Evolutionary conservation across 441 rosid species (phyloP).

Genomic region (Erysimum pusillum): DNA sequence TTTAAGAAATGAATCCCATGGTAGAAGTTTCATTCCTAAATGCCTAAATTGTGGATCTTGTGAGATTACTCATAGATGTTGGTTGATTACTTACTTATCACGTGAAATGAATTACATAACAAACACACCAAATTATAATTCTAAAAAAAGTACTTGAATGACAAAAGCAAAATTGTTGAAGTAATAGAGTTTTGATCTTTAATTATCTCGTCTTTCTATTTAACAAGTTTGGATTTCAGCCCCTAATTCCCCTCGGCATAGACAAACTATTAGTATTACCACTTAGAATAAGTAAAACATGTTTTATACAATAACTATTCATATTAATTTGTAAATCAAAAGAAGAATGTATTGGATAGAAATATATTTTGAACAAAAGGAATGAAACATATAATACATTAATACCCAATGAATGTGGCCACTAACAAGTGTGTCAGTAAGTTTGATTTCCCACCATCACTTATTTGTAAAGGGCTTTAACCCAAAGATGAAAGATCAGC

Average conservation of each 20-base stretch:
- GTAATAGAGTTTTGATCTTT: too few species aligned
- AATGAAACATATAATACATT: constrained; percentile 2
- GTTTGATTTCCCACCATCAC: constrained; percentile 31
- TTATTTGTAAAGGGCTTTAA: constrained; percentile 19
- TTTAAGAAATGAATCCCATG: not conserved
- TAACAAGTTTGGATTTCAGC: too few species aligned
- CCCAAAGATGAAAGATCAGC: too few species aligned
- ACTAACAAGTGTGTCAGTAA: constrained; percentile 38
- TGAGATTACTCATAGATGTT: not conserved
- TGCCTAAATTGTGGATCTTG: not conserved
- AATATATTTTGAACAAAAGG: not conserved
- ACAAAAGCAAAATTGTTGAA: too few species aligned
- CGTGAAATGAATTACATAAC: not conserved
- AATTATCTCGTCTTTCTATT: too few species aligned
- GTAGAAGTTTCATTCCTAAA: not conserved
- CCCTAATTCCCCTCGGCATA: not conserved
- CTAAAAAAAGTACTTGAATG: too few species aligned
- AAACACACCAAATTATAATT: not conserved
- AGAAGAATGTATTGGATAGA: not conserved
- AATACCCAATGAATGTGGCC: constrained; percentile 42
- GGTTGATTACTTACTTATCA: not conserved
- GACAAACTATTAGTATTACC: not conserved
- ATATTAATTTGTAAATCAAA: not conserved
- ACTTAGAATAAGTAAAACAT: constrained; percentile 19
- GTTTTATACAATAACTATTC: not conserved